Evolutionary conservation across 2,329 filamentous ascomycete genomes (phyloP), one percentile per base, ranked within the genome.

Genomic region (Corinectria fuckeliana): DNA sequence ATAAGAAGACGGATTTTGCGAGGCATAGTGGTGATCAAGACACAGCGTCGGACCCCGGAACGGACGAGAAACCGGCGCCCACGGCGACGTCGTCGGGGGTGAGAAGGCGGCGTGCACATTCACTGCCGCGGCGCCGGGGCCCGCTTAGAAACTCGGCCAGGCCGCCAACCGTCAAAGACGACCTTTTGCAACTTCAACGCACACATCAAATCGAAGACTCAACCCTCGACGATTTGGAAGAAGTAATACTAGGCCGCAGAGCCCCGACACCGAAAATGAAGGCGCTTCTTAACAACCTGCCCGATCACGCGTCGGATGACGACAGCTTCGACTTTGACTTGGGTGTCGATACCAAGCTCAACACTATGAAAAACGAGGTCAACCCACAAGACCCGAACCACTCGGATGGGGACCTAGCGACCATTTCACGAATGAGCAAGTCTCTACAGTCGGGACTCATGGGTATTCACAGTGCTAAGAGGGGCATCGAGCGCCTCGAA

Each of bases 401-500:
- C 67, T 78, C 66, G 54, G 73, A 69, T 58, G 77, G 72, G 48
- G 79, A 85, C 47, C 71, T 82, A 11, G 75, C 79, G 28, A 72
- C 76, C 11, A 77, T 80, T 44, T 78, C 79, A 48, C 78, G 82
- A 53, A 85, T 88, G 79, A 81, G 75, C 66, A 82, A 81, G 62
- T 76, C 78, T 0, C 74, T 88, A n/a, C 76, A 78, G 58, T 81
- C 80, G 14, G 82, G 81, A 3, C 74, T 86, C 5, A 72, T 78
- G 26, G 80, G 81, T 18, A 85, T 88, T 28, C 82, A 80, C 38
- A 82, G 78, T 13, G 83, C 83, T 18, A 85, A 83, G 63, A 78
- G 81, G 52, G 85, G 85, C 10, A 88, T 88, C 50, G 83, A 86
- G 67, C 78, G 83, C 9, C 75, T 88, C 6, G 82, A 87, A 67